Evolutionary conservation across 257 asterid genomes (phyloP).

Genomic region (Paraleonurus japonicus): DNA sequence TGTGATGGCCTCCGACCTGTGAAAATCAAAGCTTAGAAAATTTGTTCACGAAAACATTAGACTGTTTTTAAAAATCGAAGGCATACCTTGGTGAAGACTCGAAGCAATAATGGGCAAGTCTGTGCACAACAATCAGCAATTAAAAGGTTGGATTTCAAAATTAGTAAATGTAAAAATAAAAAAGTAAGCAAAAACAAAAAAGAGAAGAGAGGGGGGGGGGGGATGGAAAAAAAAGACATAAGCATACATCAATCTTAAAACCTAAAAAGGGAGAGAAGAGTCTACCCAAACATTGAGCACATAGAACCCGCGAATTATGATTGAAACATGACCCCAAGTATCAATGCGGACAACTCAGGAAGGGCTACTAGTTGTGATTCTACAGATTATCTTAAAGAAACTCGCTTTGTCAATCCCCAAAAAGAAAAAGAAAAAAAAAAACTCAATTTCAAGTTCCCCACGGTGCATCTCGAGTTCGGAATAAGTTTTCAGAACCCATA

Average conservation of each 20-base stretch:
- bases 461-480: not conserved
- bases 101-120: constrained; percentile 82
- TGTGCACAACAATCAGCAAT: constrained; percentile 31
- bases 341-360: not conserved
- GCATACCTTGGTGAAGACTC: constrained; percentile 87
- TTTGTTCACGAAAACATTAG: not conserved
- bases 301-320: not conserved
- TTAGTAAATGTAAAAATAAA: not conserved
- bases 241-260: not conserved
- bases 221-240: not conserved
- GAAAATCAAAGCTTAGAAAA: constrained; percentile 1
- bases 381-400: not conserved
- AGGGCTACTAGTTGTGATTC: not conserved
- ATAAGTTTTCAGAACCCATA: not conserved
- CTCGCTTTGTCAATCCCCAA: not conserved
- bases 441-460: not conserved
- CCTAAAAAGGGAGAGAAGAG: not conserved
- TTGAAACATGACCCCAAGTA: not conserved
- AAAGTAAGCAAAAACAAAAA: not conserved
- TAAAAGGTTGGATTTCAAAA: not conserved
- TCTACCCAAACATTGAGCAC: not conserved
- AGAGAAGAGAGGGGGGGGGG: not conserved
- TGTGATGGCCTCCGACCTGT: constrained; percentile 91
- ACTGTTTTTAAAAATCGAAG: not conserved
- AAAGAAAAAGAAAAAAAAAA: no score